Base-by-base conservation (phyloP, 306 rosid species). In the Vigna radiata region DNA sequence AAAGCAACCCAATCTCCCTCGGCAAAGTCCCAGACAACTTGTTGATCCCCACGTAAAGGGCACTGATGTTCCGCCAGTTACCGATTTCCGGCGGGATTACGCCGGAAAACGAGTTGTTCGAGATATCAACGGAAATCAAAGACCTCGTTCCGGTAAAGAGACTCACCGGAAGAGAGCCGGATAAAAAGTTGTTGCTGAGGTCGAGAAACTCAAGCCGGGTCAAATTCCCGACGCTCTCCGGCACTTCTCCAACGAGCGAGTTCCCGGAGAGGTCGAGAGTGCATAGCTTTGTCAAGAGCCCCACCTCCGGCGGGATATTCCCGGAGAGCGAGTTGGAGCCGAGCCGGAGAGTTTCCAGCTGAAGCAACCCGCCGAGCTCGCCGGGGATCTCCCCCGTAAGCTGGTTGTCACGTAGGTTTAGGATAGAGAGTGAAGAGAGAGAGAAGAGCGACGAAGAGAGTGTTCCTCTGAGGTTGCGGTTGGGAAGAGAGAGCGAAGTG, bases 51-150 rank as follows among this genome's bases (percentile, higher is more conserved):
- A 91, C 58, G 63, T 88, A 91, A 77, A 96, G 92, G 13, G 87
- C 94, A 17, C 88, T 88, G 37, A 96, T 82, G 55, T 91, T 87
- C 71, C 74, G 79, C 87, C 88, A 80, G 85, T 86, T 79, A 43
- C 89, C 86, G 17, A 92, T 87, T 79, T 87, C 93, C 56, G 85
- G 79, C 2, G 99, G 99, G 3, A 96, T 53, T 13, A 43, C 14
- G 49, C 99, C 98, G 68, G 91, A 81, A 72, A 96, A 84, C 7
- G 99, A 88, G 78, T 96, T 96, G 89, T 89, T 92, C 5, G 99
- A 92, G 14, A 92, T 66, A 83, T 96, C 99, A 15, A 96, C 29
- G 7, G 93, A 91, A 53, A 85, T 81, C 81, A 96, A 71, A 83
- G 94, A 85, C 16, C 33, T 43, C 25, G 90, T 64, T 17, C 91